These are phyloP conservation scores for Coprinopsis sp. DNA, from an alignment of 768 basidiomycete species.

Conservation along the genomic window DNA sequence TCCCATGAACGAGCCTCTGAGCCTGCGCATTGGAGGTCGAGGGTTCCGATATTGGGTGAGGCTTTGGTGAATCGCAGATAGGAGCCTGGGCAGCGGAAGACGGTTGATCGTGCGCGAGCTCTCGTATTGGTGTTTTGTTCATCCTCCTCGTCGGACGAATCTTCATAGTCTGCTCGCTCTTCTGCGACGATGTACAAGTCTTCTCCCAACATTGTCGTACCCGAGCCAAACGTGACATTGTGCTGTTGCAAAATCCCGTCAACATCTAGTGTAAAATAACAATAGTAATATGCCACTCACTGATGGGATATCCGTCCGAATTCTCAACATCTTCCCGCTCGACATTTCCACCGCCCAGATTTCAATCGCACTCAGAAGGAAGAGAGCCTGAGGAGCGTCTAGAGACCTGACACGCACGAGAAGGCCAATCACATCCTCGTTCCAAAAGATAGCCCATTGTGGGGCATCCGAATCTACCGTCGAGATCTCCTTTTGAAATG, in stretches of 20 bases:
- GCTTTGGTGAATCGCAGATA: neutral
- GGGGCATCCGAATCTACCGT: conserved; percentile 14
- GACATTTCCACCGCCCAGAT: conserved; percentile 19
- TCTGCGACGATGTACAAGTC: conserved; percentile 4
- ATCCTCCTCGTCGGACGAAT: no score
- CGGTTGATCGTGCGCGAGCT: neutral
- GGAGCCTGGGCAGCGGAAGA: neutral
- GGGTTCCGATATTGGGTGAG: neutral
- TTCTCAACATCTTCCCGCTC: conserved; percentile 13
- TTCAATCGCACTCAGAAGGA: no score
- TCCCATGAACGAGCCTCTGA: conserved; percentile 1
- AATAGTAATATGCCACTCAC: neutral
- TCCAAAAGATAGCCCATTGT: conserved; percentile 24
- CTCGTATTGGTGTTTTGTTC: no score
- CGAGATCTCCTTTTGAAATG: no score
- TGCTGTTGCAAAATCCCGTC: neutral
- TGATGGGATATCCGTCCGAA: conserved; percentile 19
- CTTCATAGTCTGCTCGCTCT: no score
- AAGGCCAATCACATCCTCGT: conserved; percentile 22
- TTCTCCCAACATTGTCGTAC: neutral
- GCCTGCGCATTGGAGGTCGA: neutral
- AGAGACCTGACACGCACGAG: conserved; percentile 12
- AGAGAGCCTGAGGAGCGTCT: no score
- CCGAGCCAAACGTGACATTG: neutral
- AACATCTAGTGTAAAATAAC: neutral